Conservation (phyloP, 495 filamentous ascomycete genomes). For the Penicillium bovifimosum region DNA sequence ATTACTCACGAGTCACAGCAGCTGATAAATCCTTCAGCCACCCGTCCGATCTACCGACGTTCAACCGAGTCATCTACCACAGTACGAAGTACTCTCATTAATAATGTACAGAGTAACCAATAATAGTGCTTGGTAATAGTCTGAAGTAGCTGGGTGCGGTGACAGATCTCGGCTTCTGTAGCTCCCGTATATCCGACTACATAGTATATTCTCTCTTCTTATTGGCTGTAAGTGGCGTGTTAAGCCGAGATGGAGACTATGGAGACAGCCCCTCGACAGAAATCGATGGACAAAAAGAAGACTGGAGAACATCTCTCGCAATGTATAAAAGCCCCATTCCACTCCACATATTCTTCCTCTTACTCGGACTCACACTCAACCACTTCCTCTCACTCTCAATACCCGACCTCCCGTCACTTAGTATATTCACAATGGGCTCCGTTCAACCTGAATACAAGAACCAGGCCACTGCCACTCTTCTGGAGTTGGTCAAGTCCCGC, state of each 20-base stretch:
- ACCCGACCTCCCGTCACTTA: neutral
- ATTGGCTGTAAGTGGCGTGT: neutral
- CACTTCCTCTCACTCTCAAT: neutral
- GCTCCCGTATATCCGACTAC: neutral
- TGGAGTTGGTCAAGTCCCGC: conserved; percentile 38
- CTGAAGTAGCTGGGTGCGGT: neutral
- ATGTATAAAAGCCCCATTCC: conserved; percentile 1
- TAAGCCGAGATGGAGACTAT: neutral
- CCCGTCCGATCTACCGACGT: no score
- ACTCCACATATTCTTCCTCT: neutral
- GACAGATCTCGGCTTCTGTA: neutral
- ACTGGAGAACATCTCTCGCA: neutral
- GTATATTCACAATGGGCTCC: conserved; percentile 28
- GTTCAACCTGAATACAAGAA: conserved; percentile 32
- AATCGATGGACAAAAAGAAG: neutral
- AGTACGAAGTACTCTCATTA: no score
- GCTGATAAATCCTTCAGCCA: no score
- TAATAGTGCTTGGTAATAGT: neutral
- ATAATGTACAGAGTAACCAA: no score
- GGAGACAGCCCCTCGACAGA: neutral
- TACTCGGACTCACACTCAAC: neutral
- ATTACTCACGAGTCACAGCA: no score
- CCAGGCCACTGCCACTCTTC: conserved; percentile 36
- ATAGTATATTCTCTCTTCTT: neutral
- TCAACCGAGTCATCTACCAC: no score